phyloP scores from a whole-genome alignment of 2,329 filamentous ascomycete genomes.

The Aspergillus jensenii region DNA sequence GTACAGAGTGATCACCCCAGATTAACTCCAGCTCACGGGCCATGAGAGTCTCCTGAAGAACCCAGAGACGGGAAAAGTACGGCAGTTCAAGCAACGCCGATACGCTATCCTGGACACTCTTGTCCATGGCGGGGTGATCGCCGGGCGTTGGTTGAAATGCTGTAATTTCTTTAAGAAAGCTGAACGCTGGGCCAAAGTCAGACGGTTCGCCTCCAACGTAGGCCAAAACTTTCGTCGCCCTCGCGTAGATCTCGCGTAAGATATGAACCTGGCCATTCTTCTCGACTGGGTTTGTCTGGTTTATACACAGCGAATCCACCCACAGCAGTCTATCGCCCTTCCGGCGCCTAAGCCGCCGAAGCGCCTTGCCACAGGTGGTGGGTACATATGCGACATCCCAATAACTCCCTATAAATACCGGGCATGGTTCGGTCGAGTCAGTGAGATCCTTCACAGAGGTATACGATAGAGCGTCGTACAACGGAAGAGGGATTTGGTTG shows the following conservation, averaged over 20 bases:
- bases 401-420: conserved; percentile 4
- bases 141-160: neutral
- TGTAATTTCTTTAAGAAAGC: neutral
- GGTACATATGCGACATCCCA: conserved; percentile 3
- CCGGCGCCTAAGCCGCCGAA: neutral
- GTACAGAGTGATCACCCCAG: neutral
- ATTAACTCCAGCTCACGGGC: neutral
- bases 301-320: conserved; percentile 3
- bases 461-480: conserved; percentile 3
- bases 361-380: neutral
- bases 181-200: neutral
- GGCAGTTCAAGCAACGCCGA: neutral
- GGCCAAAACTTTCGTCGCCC: neutral
- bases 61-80: conserved; percentile 1
- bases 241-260: neutral
- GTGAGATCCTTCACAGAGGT: neutral
- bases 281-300: neutral
- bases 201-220: neutral
- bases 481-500: neutral
- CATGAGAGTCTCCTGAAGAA: neutral
- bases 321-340: neutral
- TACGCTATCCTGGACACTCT: neutral
- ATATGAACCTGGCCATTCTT: neutral
- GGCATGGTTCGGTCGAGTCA: neutral
- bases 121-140: neutral